Evolutionary conservation across 208 protist species (phyloP), one percentile per base, ranked within the genome.

Genomic region (Wallacemonas sp.): DNA sequence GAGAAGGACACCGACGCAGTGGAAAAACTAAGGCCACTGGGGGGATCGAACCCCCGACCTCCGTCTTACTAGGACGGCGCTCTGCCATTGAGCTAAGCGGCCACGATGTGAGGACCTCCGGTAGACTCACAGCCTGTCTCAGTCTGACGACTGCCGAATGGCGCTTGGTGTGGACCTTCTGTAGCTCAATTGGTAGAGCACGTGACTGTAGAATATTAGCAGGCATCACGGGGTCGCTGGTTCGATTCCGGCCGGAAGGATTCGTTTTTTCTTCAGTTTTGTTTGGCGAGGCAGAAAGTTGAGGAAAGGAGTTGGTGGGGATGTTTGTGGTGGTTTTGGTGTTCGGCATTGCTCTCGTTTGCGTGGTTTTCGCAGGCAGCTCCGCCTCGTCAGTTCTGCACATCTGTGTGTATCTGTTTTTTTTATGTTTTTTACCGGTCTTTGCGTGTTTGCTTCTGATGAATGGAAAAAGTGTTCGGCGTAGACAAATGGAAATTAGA

Each of bases 1-100:
- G 14, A 41, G 10, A 33, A 22, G 18, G 5, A 4, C 42, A 48
- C 42, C 48, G 41, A 0, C 28, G 10, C 14, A 46, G 12, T 0
- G 38, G 65, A 81, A 84, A 85, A 87, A 73, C 22, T 1, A 68
- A 91, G 84, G 88, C 88, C 88, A 80, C 88, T 94, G 79, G 82
- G 88, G 83, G 84, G 83, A 94, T 94, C 88, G 88, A 94, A 94
- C 88, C 82, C 88, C 80, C 81, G 85, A 92, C 88, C 84, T 94
- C 84, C 81, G 88, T 91, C 88, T 90, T 90, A 94, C 84, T 94
- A 89, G 84, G 84, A 88, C 84, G 80, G 84, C 84, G 87, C 87
- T 93, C 87, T 93, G 82, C 87, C 87, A 93, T 89, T 93, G 82
- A 91, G 87, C 87, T 93, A 91, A 93, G 87, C 87, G 78, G 87